Conservation (phyloP, 106 monocot species). For the Acorus calamus region DNA sequence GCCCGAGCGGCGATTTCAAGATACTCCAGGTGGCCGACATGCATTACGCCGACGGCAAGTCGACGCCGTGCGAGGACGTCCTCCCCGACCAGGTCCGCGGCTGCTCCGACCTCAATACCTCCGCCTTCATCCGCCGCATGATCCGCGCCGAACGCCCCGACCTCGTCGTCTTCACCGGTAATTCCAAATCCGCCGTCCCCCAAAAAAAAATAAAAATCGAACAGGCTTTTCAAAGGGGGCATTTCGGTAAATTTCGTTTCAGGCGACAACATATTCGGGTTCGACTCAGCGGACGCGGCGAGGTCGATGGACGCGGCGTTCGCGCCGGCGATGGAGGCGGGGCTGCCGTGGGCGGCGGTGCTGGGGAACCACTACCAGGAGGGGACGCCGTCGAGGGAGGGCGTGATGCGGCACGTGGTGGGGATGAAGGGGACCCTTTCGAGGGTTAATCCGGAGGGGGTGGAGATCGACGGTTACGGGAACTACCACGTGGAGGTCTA, state of each 20-base stretch:
- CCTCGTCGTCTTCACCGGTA: conserved; percentile 85
- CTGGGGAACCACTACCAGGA: conserved; percentile 96
- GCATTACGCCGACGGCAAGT: conserved; percentile 74
- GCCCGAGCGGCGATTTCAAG: conserved; percentile 66
- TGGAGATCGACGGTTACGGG: conserved; percentile 76
- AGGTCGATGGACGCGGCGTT: conserved; percentile 69
- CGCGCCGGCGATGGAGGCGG: conserved; percentile 44
- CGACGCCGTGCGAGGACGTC: conserved; percentile 55
- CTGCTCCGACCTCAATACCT: conserved; percentile 94
- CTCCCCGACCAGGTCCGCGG: conserved; percentile 28
- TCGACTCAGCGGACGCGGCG: conserved; percentile 50
- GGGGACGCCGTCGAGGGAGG: conserved; percentile 52
- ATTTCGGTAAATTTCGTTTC: too few relatives aligned
- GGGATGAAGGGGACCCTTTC: conserved; percentile 57
- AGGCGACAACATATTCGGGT: conserved; percentile 92
- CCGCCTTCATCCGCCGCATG: conserved; percentile 62
- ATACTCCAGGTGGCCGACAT: conserved; percentile 90
- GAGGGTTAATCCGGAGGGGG: conserved; percentile 43
- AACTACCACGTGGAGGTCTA: conserved; percentile 70
- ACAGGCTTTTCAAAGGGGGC: too few relatives aligned
- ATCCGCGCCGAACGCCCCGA: conserved; percentile 67
- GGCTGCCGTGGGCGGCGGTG: conserved; percentile 87
- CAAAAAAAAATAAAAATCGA: too few relatives aligned
- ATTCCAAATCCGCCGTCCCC: neutral
- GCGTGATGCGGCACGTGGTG: conserved; percentile 60